Evolutionary conservation across 768 basidiomycete genomes (phyloP).

Genomic region (Lactifluus volemus): DNA sequence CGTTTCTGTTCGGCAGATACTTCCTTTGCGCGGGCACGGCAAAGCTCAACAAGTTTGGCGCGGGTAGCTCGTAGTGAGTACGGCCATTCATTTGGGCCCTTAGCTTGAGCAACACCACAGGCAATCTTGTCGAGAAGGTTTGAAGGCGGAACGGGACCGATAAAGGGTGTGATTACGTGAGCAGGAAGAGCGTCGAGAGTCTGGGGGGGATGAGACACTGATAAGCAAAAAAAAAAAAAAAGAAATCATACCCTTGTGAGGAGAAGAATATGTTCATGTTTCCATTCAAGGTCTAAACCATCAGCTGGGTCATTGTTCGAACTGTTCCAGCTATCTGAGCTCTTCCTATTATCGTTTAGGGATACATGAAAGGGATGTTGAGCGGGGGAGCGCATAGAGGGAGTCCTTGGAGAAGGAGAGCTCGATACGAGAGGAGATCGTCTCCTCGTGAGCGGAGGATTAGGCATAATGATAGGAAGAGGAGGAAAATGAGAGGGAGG

Average conservation of each 20-base stretch:
- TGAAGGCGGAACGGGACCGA: slow-evolving; percentile 73
- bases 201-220: slow-evolving; percentile 29
- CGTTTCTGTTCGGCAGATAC: slow-evolving; percentile 27
- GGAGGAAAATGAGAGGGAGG: slow-evolving; percentile 30
- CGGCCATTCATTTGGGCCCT: slow-evolving; percentile 73
- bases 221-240: slow-evolving; percentile 17
- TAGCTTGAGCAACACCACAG: slow-evolving; percentile 63
- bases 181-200: slow-evolving; percentile 77
- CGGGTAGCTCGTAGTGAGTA: slow-evolving; percentile 78
- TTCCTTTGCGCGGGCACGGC: slow-evolving; percentile 57
- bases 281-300: slow-evolving; percentile 66
- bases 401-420: slow-evolving; percentile 42
- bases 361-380: slow-evolving; percentile 45
- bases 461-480: slow-evolving; percentile 55
- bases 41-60: slow-evolving; percentile 70
- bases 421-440: slow-evolving; percentile 44
- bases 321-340: slow-evolving; percentile 80
- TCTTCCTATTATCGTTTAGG: slow-evolving; percentile 46
- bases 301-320: slow-evolving; percentile 59
- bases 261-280: slow-evolving; percentile 58
- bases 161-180: slow-evolving; percentile 82
- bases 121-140: slow-evolving; percentile 86
- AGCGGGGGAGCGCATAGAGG: slow-evolving; percentile 46
- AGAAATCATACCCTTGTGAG: slow-evolving; percentile 49
- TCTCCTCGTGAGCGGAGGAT: slow-evolving; percentile 43